phyloP scores from a whole-genome alignment of 768 basidiomycete species.

The Boletus insuetus region DNA sequence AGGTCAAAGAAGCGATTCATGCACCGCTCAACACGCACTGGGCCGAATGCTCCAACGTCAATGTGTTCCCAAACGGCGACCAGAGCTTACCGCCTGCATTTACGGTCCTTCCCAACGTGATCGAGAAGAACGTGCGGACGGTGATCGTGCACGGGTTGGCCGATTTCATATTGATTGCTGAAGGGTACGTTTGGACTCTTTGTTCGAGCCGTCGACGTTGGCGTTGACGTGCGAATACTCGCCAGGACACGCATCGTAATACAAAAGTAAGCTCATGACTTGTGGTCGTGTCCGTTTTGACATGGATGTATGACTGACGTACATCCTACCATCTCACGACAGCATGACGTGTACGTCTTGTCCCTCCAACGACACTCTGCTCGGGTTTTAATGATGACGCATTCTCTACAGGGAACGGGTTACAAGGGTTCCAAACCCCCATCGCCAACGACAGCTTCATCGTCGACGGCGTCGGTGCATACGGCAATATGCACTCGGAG shows the following conservation, averaged over 20 bases:
- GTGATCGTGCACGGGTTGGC: slow-evolving; percentile 73
- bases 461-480: slow-evolving; percentile 66
- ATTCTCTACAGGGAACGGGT: slow-evolving; percentile 43
- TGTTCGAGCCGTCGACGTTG: not conserved
- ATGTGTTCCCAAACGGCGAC: slow-evolving; percentile 65
- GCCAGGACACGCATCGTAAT: slow-evolving; percentile 55
- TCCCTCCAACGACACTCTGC: too few relatives aligned
- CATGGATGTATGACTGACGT: too few relatives aligned
- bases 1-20: slow-evolving; percentile 67
- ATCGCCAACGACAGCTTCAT: slow-evolving; percentile 65
- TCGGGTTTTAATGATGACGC: too few relatives aligned
- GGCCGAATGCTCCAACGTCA: slow-evolving; percentile 57
- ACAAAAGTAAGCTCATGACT: slow-evolving; percentile 49
- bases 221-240: too few relatives aligned
- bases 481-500: slow-evolving; percentile 64
- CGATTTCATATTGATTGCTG: slow-evolving; percentile 71
- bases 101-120: slow-evolving; percentile 68
- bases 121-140: slow-evolving; percentile 66
- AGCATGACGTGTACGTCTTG: slow-evolving; percentile 41
- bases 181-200: slow-evolving; percentile 48
- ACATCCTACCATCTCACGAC: not conserved
- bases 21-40: slow-evolving; percentile 61
- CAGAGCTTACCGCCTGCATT: slow-evolving; percentile 58
- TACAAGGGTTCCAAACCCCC: slow-evolving; percentile 73
- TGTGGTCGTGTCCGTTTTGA: too few relatives aligned